Evolutionary conservation across 257 asterid genomes (phyloP), one percentile per base, ranked within the genome.

Genomic region (Echites panduratus): DNA sequence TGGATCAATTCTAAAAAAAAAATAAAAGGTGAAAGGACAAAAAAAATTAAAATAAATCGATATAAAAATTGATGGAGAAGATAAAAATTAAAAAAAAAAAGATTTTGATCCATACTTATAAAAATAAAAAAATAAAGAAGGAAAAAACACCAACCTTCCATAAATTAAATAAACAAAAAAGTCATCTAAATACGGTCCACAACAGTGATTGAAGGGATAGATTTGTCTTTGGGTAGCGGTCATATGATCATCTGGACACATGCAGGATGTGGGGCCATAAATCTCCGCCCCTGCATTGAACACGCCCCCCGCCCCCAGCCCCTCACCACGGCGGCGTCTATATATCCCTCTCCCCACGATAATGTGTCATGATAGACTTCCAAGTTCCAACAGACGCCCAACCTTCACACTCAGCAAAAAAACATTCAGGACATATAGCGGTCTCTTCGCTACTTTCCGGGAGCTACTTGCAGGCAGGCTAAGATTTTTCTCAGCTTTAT

Each of bases 231-330:
- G 20, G 43, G 48, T 44, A 40, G n/a, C 44, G 29, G 41, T 32
- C 27, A 40, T 22, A 53, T 26, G 53, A 49, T 52, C 44, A 35
- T 66, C 27, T 26, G 49, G 63, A 13, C 20, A 61, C 74, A 61
- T 38, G 73, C 79, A 79, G 71, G 74, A 29, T 45, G 64, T 68
- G 52, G 57, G n/a, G 43, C 32, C 50, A 22, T 16, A 54, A 17
- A 71, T 43, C 73, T 68, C 54, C 27, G n/a, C 20, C 20, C 13
- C 63, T 29, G n/a, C n/a, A n/a, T n/a, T n/a, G n/a, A n/a, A n/a
- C n/a, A n/a, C n/a, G n/a, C n/a, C n/a, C n/a, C n/a, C n/a, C n/a
- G n/a, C n/a, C n/a, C n/a, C n/a, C n/a, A n/a, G n/a, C n/a, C n/a
- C n/a, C n/a, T n/a, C n/a, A n/a, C n/a, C n/a, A n/a, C n/a, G n/a